Conservation (phyloP, 2,329 filamentous ascomycete genomes). For the Rhytidhysteron rufulum region DNA sequence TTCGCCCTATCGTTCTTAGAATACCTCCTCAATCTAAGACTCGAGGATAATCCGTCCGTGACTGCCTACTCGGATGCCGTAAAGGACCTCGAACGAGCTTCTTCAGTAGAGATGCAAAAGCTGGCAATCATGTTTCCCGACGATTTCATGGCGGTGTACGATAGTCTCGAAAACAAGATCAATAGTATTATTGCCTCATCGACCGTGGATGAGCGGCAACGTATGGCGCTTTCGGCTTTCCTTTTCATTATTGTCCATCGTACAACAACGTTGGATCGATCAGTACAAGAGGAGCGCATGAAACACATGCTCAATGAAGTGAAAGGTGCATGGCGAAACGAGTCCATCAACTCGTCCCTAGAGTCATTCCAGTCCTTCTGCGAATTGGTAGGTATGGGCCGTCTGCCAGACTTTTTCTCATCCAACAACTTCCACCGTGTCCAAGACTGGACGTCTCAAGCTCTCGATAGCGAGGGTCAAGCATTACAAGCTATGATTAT, state of each 20-base stretch:
- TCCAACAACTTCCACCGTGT: slow-evolving; percentile 69
- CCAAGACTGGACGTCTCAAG: slow-evolving; percentile 75
- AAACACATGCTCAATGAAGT: slow-evolving; percentile 78
- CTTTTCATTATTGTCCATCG: slow-evolving; percentile 94
- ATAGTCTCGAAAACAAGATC: slow-evolving; percentile 78
- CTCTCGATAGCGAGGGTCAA: slow-evolving; percentile 75
- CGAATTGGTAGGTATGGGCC: slow-evolving; percentile 71
- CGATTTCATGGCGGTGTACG: slow-evolving; percentile 82
- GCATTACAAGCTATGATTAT: slow-evolving; percentile 75
- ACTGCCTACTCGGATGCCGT: slow-evolving; percentile 80
- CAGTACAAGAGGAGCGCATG: slow-evolving; percentile 68
- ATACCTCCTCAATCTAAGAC: slow-evolving; percentile 81
- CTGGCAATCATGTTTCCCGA: slow-evolving; percentile 89
- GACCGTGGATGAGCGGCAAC: slow-evolving; percentile 73
- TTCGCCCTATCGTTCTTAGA: slow-evolving; percentile 90
- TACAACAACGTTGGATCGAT: slow-evolving; percentile 67
- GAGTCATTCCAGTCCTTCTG: slow-evolving; percentile 76
- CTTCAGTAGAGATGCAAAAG: slow-evolving; percentile 82
- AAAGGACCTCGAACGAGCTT: slow-evolving; percentile 80
- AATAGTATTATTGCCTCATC: slow-evolving; percentile 73
- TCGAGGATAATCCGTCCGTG: slow-evolving; percentile 67
- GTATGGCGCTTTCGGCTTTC: slow-evolving; percentile 83
- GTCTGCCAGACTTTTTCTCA: slow-evolving; percentile 75
- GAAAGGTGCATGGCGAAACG: slow-evolving; percentile 72
- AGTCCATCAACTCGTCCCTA: slow-evolving; percentile 64